Evolutionary conservation across 202 grass and related monocot species (phyloP).

Genomic region (Zizania palustris): DNA sequence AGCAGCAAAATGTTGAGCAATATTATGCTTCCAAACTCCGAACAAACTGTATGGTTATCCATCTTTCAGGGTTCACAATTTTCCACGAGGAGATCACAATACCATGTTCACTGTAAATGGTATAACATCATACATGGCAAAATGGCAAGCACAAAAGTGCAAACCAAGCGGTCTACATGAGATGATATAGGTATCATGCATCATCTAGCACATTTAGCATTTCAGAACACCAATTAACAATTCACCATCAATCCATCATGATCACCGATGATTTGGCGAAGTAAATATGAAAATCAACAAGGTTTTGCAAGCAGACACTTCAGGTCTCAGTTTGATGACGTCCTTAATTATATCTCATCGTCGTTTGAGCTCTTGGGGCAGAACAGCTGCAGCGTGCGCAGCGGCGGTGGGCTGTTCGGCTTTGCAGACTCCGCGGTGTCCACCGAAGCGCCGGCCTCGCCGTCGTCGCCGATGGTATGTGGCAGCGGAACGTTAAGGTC

Average conservation of each 20-base stretch:
- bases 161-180: not conserved
- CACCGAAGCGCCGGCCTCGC: not conserved
- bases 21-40: not conserved
- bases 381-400: constrained; percentile 28
- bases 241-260: constrained; percentile 7
- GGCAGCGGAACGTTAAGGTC: not conserved
- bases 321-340: not conserved
- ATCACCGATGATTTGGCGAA: not conserved
- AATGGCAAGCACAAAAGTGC: constrained; percentile 24
- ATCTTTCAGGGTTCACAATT: not conserved
- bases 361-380: not conserved
- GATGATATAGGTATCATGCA: not conserved
- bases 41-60: not conserved
- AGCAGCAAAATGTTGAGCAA: not conserved
- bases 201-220: constrained; percentile 5
- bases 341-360: not conserved
- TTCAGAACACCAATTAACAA: not conserved
- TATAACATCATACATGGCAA: constrained; percentile 13
- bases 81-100: constrained; percentile 1
- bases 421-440: not conserved
- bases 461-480: not conserved
- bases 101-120: constrained; percentile 25
- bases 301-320: constrained; percentile 18
- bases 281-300: not conserved
- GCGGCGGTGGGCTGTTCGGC: not conserved